Evolutionary conservation across 192 early-diverging fungal species (phyloP), one percentile per base, ranked within the genome.

Genomic region (Coemansia sp.): DNA sequence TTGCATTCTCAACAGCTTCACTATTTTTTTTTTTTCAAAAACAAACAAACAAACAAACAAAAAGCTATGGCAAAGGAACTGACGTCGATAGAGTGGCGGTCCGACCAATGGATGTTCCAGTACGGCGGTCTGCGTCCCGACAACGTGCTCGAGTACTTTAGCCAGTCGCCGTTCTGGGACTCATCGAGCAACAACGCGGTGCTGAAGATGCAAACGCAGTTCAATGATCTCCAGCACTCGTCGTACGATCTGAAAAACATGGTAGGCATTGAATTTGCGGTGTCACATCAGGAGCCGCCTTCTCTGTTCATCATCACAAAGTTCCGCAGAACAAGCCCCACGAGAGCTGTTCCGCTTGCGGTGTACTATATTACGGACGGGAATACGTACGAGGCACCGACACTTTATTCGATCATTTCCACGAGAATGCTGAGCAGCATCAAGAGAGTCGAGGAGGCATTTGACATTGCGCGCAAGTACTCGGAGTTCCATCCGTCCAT

Each of bases 101-200:
- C 81, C 48, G 85, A 85, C 40, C 82, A 86, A 51, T 88, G 87
- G 87, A 40, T 66, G 29, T 74, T 84, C 81, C 83, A 85, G 16
- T 82, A 86, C 29, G 87, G 88, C 30, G 90, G 90, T 21, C 81
- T 93, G 30, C 89, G 87, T 20, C 84, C 86, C 21, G 86, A 90
- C 53, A 90, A 90, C 64, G 90, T 93, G 0, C 74, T 93, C 0
- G 89, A 91, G 72, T 93, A 93, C 66, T 93, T 93, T 81, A 87
- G 87, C 25, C 77, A 84, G 66, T 93, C 91, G 20, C 90, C 91
- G 4, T 93, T 93, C 75, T 93, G 91, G 90, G 91, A 93, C 64
- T 71, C 86, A 15, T 81, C 87, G 25, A 87, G 90, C 78, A 93
- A 91, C 69, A 93, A 93, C 65, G 87, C 87, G 2, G 81, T 87